Evolutionary conservation across 2,329 filamentous ascomycete genomes (phyloP).

Genomic region (Scolecobasidium constrictum): DNA sequence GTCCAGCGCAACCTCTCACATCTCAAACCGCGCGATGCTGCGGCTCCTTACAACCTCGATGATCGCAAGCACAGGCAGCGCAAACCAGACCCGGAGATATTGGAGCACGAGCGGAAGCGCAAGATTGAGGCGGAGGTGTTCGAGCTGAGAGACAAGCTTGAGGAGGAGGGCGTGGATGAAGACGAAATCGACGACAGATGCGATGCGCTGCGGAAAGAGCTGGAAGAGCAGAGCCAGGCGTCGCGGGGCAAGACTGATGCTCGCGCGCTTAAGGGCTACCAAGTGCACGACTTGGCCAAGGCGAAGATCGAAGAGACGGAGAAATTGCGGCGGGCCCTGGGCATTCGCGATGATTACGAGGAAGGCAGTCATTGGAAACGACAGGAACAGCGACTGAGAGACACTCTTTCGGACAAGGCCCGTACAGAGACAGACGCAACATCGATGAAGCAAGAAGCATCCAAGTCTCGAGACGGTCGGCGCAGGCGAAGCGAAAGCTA

Average conservation of each 20-base stretch:
- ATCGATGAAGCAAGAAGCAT: background rate
- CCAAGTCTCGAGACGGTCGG: no score
- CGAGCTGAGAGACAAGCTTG: slow-evolving; percentile 79
- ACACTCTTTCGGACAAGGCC: slow-evolving; percentile 29
- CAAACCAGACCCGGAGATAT: slow-evolving; percentile 81
- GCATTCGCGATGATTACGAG: slow-evolving; percentile 76
- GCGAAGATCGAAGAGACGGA: slow-evolving; percentile 96
- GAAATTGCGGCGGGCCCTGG: slow-evolving; percentile 71
- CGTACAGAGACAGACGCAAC: slow-evolving; percentile 22
- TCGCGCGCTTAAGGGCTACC: slow-evolving; percentile 70
- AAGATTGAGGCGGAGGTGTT: slow-evolving; percentile 90
- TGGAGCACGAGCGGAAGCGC: slow-evolving; percentile 87
- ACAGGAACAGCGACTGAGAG: slow-evolving; percentile 59
- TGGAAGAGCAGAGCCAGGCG: slow-evolving; percentile 42
- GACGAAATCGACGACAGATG: slow-evolving; percentile 80
- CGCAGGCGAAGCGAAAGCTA: no score
- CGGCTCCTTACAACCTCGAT: slow-evolving; percentile 65
- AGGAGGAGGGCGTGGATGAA: slow-evolving; percentile 76
- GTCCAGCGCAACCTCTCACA: slow-evolving; percentile 92
- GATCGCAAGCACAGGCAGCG: slow-evolving; percentile 52
- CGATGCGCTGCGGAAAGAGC: slow-evolving; percentile 52
- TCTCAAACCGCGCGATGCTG: slow-evolving; percentile 66
- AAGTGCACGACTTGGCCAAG: slow-evolving; percentile 91
- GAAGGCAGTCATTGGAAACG: slow-evolving; percentile 79
- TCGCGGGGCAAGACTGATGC: slow-evolving; percentile 25